phyloP scores from a whole-genome alignment of 331 rosid genomes.

The Malus hybrid region DNA sequence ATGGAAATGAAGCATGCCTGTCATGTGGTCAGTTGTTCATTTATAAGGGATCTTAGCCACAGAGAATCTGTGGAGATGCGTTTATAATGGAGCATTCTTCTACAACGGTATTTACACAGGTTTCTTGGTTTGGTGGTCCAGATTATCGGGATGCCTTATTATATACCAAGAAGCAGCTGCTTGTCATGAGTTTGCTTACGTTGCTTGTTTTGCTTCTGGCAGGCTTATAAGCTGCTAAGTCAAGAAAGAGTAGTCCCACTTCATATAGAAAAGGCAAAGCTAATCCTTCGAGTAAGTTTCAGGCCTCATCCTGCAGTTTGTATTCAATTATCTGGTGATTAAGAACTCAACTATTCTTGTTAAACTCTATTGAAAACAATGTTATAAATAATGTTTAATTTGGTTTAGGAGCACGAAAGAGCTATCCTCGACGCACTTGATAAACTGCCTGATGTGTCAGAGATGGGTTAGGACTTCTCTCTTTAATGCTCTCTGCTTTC shows the following conservation, averaged over 20 bases:
- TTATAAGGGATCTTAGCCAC: neutral
- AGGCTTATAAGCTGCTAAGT: neutral
- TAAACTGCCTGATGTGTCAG: neutral
- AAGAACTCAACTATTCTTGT: neutral
- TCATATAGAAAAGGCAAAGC: neutral
- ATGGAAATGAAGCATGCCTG: neutral
- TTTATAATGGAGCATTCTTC: neutral
- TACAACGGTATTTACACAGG: neutral
- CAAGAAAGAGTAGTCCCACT: neutral
- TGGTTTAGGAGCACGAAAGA: neutral
- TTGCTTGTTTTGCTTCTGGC: neutral
- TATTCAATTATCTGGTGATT: neutral
- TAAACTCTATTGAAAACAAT: neutral
- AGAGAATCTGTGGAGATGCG: neutral
- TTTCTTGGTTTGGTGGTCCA: neutral
- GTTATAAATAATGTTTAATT: neutral
- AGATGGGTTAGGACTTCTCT: neutral
- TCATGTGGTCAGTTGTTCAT: neutral
- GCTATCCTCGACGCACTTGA: slow-evolving; percentile 1
- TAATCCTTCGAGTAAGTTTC: neutral
- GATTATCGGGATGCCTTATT: neutral
- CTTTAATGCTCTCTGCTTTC: neutral
- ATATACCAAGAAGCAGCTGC: neutral
- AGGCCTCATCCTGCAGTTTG: neutral
- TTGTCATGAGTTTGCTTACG: neutral